phyloP scores from a whole-genome alignment of 768 basidiomycete genomes.

The Baorangia bicolor region DNA sequence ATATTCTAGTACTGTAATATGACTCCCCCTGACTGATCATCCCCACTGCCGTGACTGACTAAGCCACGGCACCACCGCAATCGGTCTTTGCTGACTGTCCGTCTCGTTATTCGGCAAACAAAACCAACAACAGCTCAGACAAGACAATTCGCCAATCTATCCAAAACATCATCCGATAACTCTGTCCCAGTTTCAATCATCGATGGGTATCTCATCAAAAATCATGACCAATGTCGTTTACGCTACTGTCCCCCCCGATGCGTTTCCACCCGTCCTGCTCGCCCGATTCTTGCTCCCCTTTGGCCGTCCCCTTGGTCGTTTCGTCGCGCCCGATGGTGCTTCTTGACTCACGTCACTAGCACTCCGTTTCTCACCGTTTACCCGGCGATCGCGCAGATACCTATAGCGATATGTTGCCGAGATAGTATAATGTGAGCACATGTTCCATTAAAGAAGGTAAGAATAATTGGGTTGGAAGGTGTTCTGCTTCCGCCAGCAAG shows the following conservation, averaged over 20 bases:
- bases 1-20: no score
- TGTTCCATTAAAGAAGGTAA: slow-evolving; percentile 5
- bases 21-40: background rate
- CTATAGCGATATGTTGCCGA: slow-evolving; percentile 32
- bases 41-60: slow-evolving; percentile 8
- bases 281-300: slow-evolving; percentile 65
- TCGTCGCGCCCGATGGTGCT: slow-evolving; percentile 32
- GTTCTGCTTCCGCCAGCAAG: background rate
- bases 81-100: slow-evolving; percentile 6
- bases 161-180: no score
- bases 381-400: slow-evolving; percentile 61
- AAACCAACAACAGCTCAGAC: background rate
- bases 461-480: background rate
- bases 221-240: background rate
- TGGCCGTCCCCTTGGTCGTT: slow-evolving; percentile 64
- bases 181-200: background rate
- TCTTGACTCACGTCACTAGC: slow-evolving; percentile 29
- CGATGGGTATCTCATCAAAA: slow-evolving; percentile 10
- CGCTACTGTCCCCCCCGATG: slow-evolving; percentile 7
- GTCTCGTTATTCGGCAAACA: background rate
- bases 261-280: slow-evolving; percentile 18
- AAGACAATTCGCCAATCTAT: background rate
- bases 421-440: slow-evolving; percentile 12
- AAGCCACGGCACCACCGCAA: slow-evolving; percentile 14
- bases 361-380: slow-evolving; percentile 45